A percentile compares a stretch with the other conserved stretches of the same genome.
Evolutionary conservation across 2,329 filamentous ascomycete species (phyloP).

Genomic region (Penicillium sp.): DNA sequence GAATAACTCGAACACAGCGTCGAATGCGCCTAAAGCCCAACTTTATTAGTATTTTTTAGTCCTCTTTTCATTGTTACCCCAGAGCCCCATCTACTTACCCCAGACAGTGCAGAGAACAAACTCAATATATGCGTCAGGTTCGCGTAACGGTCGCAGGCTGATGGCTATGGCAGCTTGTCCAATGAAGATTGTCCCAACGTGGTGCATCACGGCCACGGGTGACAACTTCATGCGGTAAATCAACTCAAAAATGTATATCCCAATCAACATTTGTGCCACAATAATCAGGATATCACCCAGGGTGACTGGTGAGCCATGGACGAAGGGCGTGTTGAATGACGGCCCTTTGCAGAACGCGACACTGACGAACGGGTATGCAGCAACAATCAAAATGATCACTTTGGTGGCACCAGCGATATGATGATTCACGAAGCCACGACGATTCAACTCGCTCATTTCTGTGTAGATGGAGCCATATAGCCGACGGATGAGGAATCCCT

Average conservation of each 20-base stretch:
- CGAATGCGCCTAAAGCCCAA: conserved; percentile 44
- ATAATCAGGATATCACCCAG: conserved; percentile 46
- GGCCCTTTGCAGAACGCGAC: conserved; percentile 37
- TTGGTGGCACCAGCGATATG: conserved; percentile 48
- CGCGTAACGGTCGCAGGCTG: conserved; percentile 27
- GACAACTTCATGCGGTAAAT: conserved; percentile 46
- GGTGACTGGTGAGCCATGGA: conserved; percentile 32
- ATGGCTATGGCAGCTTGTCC: conserved; percentile 47
- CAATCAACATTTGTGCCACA: conserved; percentile 44
- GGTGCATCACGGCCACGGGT: conserved; percentile 44
- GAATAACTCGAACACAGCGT: conserved; percentile 49
- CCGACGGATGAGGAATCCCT: conserved; percentile 38
- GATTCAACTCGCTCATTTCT: conserved; percentile 36
- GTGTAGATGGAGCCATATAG: conserved; percentile 40
- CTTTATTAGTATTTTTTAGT: background rate
- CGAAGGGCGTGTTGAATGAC: conserved; percentile 34
- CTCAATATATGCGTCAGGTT: conserved; percentile 37
- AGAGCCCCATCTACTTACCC: conserved; percentile 32
- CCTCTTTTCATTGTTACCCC: background rate
- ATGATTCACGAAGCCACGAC: conserved; percentile 49
- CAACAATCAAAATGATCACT: conserved; percentile 40
- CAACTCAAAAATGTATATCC: conserved; percentile 51
- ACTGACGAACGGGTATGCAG: conserved; percentile 45
- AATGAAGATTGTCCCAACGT: conserved; percentile 44
- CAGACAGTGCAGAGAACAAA: conserved; percentile 42